phyloP scores from a whole-genome alignment of 2,329 filamentous ascomycete genomes.

The Alternaria brassicae region DNA sequence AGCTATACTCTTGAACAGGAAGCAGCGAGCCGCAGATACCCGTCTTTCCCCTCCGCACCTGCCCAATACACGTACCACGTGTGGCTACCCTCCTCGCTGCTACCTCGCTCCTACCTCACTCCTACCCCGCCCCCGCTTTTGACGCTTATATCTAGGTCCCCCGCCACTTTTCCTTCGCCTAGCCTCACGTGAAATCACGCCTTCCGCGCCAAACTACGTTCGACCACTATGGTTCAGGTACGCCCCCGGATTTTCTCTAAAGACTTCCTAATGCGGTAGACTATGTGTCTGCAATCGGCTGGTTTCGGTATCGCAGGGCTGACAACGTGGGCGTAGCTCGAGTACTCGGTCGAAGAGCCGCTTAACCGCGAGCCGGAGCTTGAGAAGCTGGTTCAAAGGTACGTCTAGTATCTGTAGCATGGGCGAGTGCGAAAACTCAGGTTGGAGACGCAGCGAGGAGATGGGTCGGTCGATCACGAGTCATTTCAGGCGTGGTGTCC shows the following conservation, averaged over 20 bases:
- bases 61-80: neutral
- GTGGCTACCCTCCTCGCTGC: neutral
- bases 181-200: constrained; percentile 36
- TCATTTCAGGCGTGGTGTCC: neutral
- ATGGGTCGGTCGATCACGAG: neutral
- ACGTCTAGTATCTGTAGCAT: neutral
- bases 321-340: constrained; percentile 42
- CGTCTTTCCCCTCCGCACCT: neutral
- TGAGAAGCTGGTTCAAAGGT: constrained; percentile 55
- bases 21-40: constrained; percentile 8
- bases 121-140: constrained; percentile 14
- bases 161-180: constrained; percentile 19
- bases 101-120: neutral
- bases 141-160: constrained; percentile 23
- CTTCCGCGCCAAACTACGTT: constrained; percentile 32
- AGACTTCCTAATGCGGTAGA: constrained; percentile 27
- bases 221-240: constrained; percentile 39
- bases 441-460: neutral
- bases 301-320: constrained; percentile 4
- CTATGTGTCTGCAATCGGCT: constrained; percentile 17
- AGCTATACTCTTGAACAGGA: too few species aligned
- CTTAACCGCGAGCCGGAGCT: constrained; percentile 59
- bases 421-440: too few species aligned
- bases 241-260: constrained; percentile 12
- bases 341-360: constrained; percentile 55